Conservation (phyloP, 1,139 yeast species). For the Yamadazyma dendronema region DNA sequence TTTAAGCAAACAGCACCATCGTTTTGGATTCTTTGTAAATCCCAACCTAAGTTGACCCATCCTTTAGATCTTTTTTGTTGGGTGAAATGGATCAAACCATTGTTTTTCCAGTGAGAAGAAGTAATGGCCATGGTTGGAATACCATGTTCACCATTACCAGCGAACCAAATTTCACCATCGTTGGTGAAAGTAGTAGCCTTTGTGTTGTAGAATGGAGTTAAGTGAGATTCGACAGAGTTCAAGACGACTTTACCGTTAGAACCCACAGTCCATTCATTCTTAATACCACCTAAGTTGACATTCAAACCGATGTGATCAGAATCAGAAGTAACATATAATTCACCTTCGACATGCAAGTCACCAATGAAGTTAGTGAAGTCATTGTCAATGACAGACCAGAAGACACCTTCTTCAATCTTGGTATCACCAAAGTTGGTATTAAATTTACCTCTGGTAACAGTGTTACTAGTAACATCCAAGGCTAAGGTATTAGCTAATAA, state of each 20-base stretch:
- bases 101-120: slow-evolving; percentile 19
- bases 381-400: slow-evolving; percentile 34
- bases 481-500: slow-evolving; percentile 17
- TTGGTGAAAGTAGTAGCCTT: slow-evolving; percentile 13
- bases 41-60: slow-evolving; percentile 18
- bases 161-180: slow-evolving; percentile 17
- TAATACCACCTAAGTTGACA: slow-evolving; percentile 16
- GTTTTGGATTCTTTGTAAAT: slow-evolving; percentile 17
- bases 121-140: slow-evolving; percentile 16
- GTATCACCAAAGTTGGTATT: slow-evolving; percentile 23
- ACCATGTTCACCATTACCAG: slow-evolving; percentile 16
- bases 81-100: slow-evolving; percentile 18
- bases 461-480: slow-evolving; percentile 15
- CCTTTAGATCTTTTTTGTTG: slow-evolving; percentile 16
- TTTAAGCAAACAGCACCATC: slow-evolving; percentile 27
- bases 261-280: slow-evolving; percentile 12
- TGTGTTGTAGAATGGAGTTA: slow-evolving; percentile 20
- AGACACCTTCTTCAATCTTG: slow-evolving; percentile 27
- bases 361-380: slow-evolving; percentile 22
- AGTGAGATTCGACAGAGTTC: slow-evolving; percentile 16
- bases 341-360: slow-evolving; percentile 18
- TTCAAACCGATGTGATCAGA: slow-evolving; percentile 17
- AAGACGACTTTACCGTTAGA: slow-evolving; percentile 16
- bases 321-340: slow-evolving; percentile 16
- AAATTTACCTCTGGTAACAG: slow-evolving; percentile 20